phyloP scores from a whole-genome alignment of 441 rosid species.

The Populus hybrid region DNA sequence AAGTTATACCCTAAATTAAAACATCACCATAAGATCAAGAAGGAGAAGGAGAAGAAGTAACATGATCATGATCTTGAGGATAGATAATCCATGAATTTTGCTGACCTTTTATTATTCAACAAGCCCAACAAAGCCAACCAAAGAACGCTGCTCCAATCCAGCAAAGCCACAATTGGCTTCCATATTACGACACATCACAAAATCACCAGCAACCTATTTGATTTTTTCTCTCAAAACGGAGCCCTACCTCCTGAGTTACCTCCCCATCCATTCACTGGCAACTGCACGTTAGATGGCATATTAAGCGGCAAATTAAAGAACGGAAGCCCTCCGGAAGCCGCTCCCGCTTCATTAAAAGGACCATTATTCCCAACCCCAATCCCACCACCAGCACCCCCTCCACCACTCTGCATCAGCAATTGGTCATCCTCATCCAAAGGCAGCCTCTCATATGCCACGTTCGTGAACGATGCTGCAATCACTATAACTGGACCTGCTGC shows the following conservation, averaged over 20 bases:
- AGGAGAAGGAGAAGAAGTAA: constrained; percentile 16
- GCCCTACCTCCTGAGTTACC: constrained; percentile 64
- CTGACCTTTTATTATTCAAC: constrained; percentile 41
- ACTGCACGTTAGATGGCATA: constrained; percentile 69
- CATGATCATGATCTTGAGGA: constrained; percentile 13
- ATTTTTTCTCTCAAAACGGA: constrained; percentile 45
- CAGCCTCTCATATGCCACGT: no score
- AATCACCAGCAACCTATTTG: constrained; percentile 3
- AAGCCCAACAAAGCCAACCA: constrained; percentile 6
- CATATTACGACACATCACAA: constrained; percentile 3
- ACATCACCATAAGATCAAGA: constrained; percentile 23
- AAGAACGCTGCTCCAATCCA: constrained; percentile 13
- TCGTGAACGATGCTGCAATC: no score
- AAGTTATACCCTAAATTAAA: constrained; percentile 16
- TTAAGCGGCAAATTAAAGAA: constrained; percentile 73
- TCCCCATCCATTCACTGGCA: constrained; percentile 87
- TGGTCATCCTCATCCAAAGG: no score
- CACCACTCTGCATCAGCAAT: no score
- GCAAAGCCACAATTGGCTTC: constrained; percentile 2
- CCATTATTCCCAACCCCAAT: constrained; percentile 34
- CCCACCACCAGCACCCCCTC: constrained; percentile 28
- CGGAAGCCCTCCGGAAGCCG: constrained; percentile 66
- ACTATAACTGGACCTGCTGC: no score
- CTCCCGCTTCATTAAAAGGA: constrained; percentile 51
- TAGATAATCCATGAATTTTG: constrained; percentile 25